Percentiles rank a stretch among this genome's conserved stretches.
Conservation (phyloP, 768 basidiomycete genomes). For the Amanita pseudoporphyria region DNA sequence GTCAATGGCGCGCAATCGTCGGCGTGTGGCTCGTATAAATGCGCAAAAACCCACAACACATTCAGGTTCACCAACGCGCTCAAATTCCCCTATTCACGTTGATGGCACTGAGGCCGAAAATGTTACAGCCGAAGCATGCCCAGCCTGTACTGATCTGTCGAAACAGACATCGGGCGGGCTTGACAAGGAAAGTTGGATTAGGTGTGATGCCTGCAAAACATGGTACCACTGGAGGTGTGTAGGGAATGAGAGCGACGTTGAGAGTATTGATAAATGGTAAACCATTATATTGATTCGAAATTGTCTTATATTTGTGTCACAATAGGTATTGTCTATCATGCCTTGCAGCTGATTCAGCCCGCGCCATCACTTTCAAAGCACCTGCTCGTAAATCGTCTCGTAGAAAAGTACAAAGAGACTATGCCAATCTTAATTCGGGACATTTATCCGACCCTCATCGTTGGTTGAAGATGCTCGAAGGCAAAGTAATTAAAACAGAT, state of each 20-base stretch:
- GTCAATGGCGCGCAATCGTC: slow-evolving; percentile 36
- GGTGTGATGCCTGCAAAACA: slow-evolving; percentile 71
- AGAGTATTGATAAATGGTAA: slow-evolving; percentile 72
- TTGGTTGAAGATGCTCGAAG: slow-evolving; percentile 63
- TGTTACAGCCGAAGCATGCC: slow-evolving; percentile 28
- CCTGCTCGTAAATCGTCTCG: slow-evolving; percentile 77
- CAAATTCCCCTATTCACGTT: slow-evolving; percentile 21
- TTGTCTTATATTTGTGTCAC: neutral
- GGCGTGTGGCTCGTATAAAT: slow-evolving; percentile 30
- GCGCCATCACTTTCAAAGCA: slow-evolving; percentile 63
- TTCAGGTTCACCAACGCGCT: slow-evolving; percentile 10
- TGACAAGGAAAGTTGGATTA: slow-evolving; percentile 72
- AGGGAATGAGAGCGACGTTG: slow-evolving; percentile 53
- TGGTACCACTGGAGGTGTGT: slow-evolving; percentile 86
- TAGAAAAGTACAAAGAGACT: slow-evolving; percentile 67
- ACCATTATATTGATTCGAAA: slow-evolving; percentile 10
- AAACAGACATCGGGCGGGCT: slow-evolving; percentile 23
- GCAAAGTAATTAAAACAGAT: slow-evolving; percentile 51
- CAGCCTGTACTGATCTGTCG: slow-evolving; percentile 37
- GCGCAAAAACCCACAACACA: slow-evolving; percentile 24
- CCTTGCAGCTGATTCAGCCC: slow-evolving; percentile 44
- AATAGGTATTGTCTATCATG: slow-evolving; percentile 66
- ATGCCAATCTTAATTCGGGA: slow-evolving; percentile 65
- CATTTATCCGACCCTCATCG: slow-evolving; percentile 53
- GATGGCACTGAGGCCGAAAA: slow-evolving; percentile 15